These are phyloP conservation scores for Wickerhamiella australiensis DNA, from an alignment of 805 yeast genomes.

Conservation along the genomic window DNA sequence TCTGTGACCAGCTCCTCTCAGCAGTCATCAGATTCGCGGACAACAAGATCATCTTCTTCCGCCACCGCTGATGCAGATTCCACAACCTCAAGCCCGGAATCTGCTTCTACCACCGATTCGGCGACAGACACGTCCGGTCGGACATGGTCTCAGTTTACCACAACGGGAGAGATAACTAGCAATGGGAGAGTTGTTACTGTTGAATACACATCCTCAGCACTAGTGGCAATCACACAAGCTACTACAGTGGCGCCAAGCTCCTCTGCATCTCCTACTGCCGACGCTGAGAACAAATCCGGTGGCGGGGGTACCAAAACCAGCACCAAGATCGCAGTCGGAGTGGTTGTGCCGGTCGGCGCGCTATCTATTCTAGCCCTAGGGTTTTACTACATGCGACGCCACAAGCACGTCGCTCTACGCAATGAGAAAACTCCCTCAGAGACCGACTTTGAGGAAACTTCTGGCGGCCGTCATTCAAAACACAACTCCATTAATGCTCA, in stretches of 20 bases:
- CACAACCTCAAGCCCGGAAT: background rate
- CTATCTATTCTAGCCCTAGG: conserved; percentile 5
- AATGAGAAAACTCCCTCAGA: background rate
- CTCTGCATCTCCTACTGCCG: background rate
- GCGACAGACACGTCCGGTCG: background rate
- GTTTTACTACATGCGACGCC: conserved; percentile 7
- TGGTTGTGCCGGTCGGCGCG: conserved; percentile 10
- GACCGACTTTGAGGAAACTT: background rate
- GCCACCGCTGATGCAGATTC: background rate
- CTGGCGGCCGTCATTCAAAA: conserved; percentile 1
- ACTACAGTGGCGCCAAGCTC: background rate
- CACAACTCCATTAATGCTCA: conserved; percentile 8
- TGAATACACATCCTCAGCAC: background rate
- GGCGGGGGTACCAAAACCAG: conserved; percentile 4
- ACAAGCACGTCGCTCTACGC: background rate
- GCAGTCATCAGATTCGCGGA: too few relatives aligned
- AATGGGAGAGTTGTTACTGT: conserved; percentile 7
- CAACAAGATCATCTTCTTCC: background rate
- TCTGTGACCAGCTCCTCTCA: too few relatives aligned
- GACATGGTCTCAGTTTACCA: conserved; percentile 5
- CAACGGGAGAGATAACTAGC: background rate
- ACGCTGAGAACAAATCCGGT: background rate
- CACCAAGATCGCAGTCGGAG: conserved; percentile 9
- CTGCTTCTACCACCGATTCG: background rate
- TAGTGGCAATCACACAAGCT: conserved; percentile 7